Conservation (phyloP, 2,329 filamentous ascomycete species). For the Penicillium sclerotiorum region DNA sequence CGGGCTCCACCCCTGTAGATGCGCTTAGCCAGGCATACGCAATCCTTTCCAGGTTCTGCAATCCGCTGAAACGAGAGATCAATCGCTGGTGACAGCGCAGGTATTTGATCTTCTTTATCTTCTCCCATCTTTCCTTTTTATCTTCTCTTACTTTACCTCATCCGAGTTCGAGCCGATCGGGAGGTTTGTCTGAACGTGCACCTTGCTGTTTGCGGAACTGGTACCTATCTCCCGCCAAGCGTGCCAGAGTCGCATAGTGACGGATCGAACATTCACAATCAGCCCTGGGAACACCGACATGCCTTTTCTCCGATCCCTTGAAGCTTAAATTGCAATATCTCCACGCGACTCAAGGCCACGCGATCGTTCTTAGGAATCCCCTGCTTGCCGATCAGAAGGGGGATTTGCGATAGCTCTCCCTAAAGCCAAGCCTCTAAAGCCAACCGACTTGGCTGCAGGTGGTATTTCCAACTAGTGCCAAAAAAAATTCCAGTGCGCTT, state of each 20-base stretch:
- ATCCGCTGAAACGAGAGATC: background rate
- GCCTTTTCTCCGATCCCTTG: conserved; percentile 17
- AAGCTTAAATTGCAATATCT: conserved; percentile 10
- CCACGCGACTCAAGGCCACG: conserved; percentile 2
- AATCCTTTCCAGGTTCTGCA: conserved; percentile 11
- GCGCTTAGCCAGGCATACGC: conserved; percentile 18
- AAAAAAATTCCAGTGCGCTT: too few relatives aligned
- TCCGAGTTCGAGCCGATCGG: background rate
- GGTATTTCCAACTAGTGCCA: too few relatives aligned
- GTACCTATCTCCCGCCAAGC: conserved; percentile 15
- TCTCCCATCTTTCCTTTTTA: background rate
- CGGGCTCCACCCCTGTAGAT: conserved; percentile 17
- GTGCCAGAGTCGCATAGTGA: conserved; percentile 20
- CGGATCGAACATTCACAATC: conserved; percentile 13
- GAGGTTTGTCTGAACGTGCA: background rate
- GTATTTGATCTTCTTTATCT: background rate
- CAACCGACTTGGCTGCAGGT: background rate
- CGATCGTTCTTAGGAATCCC: conserved; percentile 4
- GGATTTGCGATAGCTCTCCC: background rate
- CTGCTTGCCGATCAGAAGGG: conserved; percentile 11
- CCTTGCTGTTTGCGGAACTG: conserved; percentile 5
- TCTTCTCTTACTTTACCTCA: background rate
- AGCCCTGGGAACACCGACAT: conserved; percentile 15
- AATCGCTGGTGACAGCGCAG: background rate
- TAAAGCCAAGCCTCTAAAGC: conserved; percentile 4